Percentiles rank a stretch among this genome's conserved stretches.
phyloP scores from a whole-genome alignment of 768 basidiomycete species.

The Phaeotremella fagi region DNA sequence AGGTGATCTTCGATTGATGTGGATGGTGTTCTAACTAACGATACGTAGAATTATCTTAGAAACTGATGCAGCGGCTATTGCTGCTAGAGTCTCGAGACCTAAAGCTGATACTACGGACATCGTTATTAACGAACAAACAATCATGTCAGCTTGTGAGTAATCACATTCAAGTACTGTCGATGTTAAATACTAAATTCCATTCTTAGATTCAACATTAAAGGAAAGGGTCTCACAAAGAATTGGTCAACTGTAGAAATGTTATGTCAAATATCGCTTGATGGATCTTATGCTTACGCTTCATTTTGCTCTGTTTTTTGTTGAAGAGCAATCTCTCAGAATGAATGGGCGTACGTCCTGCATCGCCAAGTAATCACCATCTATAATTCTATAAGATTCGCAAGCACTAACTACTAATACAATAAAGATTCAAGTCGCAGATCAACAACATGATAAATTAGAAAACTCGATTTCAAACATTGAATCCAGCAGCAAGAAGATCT shows the following conservation, averaged over 20 bases:
- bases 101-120: conserved; percentile 92
- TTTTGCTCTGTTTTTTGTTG: too few species aligned
- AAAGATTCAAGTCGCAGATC: too few species aligned
- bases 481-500: background rate
- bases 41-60: conserved; percentile 81
- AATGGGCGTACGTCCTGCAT: too few species aligned
- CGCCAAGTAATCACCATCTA: too few species aligned
- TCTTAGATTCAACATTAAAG: conserved; percentile 45
- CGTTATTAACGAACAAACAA: conserved; percentile 96
- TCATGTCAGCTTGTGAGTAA: conserved; percentile 83
- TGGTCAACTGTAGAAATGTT: conserved; percentile 34
- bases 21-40: background rate
- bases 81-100: conserved; percentile 85
- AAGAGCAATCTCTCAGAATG: too few species aligned
- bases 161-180: background rate
- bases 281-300: too few species aligned
- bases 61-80: conserved; percentile 92
- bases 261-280: background rate
- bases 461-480: background rate
- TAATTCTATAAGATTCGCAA: too few species aligned
- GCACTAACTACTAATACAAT: too few species aligned
- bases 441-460: background rate
- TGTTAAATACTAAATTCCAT: background rate
- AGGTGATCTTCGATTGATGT: conserved; percentile 44
- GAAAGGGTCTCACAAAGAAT: conserved; percentile 44